Evolutionary conservation across 345 rosid genomes (phyloP).

Genomic region (Salix dunnii): DNA sequence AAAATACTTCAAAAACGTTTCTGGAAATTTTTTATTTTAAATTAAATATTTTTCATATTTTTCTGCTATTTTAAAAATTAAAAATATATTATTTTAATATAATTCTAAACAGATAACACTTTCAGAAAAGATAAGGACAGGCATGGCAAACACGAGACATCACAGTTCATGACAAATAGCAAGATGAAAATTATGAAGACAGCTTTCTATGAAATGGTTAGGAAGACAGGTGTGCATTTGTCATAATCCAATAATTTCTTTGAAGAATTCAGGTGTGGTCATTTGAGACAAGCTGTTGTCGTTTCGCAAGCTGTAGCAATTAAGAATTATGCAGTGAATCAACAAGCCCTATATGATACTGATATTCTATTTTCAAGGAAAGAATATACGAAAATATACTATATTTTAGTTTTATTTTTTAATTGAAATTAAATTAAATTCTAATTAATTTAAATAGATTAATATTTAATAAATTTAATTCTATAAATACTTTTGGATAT

Average conservation of each 20-base stretch:
- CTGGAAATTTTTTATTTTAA: too few species aligned
- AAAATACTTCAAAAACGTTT: too few species aligned
- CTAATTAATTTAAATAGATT: too few species aligned
- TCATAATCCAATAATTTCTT: neutral
- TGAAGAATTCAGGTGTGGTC: neutral
- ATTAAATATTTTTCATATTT: too few species aligned
- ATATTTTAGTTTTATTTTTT: too few species aligned
- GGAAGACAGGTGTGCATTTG: neutral
- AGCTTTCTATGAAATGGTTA: neutral
- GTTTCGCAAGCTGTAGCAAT: constrained; percentile 69
- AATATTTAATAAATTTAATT: too few species aligned
- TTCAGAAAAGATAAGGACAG: too few species aligned
- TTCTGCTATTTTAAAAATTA: too few species aligned
- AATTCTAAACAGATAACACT: too few species aligned
- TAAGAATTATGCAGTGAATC: neutral
- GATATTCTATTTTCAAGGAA: neutral
- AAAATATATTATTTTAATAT: too few species aligned
- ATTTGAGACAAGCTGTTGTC: constrained; percentile 59
- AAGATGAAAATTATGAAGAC: neutral
- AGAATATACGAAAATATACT: neutral
- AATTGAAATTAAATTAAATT: too few species aligned
- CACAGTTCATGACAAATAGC: neutral
- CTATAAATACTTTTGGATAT: too few species aligned
- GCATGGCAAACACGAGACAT: neutral
- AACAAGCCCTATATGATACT: neutral